Evolutionary conservation across 371 early-diverging fungal genomes (phyloP), one percentile per base, ranked within the genome.

Genomic region (Saksenaea vasiformis): DNA sequence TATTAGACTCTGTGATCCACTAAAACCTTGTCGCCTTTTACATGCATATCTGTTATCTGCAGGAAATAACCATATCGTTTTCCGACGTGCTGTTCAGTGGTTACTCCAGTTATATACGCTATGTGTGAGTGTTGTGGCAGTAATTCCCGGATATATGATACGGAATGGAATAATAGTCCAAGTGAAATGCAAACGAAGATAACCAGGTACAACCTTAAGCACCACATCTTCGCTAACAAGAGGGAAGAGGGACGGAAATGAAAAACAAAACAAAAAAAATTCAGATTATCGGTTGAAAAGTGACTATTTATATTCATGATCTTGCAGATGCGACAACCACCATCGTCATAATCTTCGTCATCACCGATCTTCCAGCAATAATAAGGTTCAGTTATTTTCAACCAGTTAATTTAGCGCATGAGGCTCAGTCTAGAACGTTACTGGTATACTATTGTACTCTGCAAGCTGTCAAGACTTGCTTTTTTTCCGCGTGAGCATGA

Each of bases 1-100:
- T 10, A 26, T 41, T 24, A 44, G 38, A 15, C 19, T 17, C 27
- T 38, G 44, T 37, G 28, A 56, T 22, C 51, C 22, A 22, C 22
- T 7, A 22, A 10, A 19, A 47, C 22, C 22, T 35, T 17, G 31
- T 17, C 24, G 36, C n/a, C n/a, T 19, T 57, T 78, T 72, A 87
- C 80, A 70, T 92, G 92, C 60, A 92, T 76, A 64, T 92, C 92
- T 1, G 91, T 92, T 17, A 92, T 90, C 62, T 91, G 92, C 37
- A 91, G 68, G 64, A 89, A 92, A 39, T 78, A 78, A 0, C 87
- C 87, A 58, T 72, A 57, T 22, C 56, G 61, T 27, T 41, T 64
- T 9, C 44, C 0, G 22, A 22, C 22, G 22, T 26, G 51, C 8
- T 22, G 17, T 17, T 47, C 22, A 4, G 22, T 11, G n/a, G 51